Evolutionary conservation across 345 rosid genomes (phyloP), one percentile per base, ranked within the genome.

Genomic region (Passiflora organensis): DNA sequence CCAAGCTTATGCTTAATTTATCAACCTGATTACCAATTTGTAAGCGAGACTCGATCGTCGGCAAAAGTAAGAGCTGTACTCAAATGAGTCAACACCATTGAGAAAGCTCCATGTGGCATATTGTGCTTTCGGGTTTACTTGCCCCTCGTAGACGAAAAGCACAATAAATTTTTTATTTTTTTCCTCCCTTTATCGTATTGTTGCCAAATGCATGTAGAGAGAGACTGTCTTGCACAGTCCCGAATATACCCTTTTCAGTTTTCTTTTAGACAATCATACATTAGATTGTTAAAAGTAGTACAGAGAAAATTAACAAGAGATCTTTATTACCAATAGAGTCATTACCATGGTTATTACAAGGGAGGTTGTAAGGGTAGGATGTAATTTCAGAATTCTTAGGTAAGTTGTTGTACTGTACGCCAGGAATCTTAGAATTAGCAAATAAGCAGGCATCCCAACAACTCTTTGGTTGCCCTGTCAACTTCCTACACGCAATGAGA

Each of bases 381-480:
- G 21, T 48, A 22, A 60, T 24, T 32, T 44, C 22, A 18, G 17
- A 21, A 28, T 25, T 32, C 22, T 20, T n/a, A 38, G 36, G 47
- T 11, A 48, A 21, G 55, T 22, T 49, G 25, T 28, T 15, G 48
- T 39, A 43, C 42, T 21, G 25, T 20, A 21, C 10, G 32, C 16
- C 23, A 58, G 45, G 60, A 59, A 52, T 61, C 58, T 51, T 32
- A 19, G 42, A 42, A 45, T 25, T 54, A 34, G 58, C 21, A n/a
- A 56, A 59, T 17, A 39, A 62, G 72, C 49, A 42, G 62, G 56
- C 58, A 60, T 43, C 17, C 72, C 80, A 78, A 60, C 85, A 59
- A 72, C 83, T 58, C 10, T 57, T 24, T 54, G 64, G 83, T 76
- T 78, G 82, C 43, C 53, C 59, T 45, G 74, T 83, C 85, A 53